Conservation (phyloP, 192 early-diverging fungal genomes). For the Chytriomyces confervae region DNA sequence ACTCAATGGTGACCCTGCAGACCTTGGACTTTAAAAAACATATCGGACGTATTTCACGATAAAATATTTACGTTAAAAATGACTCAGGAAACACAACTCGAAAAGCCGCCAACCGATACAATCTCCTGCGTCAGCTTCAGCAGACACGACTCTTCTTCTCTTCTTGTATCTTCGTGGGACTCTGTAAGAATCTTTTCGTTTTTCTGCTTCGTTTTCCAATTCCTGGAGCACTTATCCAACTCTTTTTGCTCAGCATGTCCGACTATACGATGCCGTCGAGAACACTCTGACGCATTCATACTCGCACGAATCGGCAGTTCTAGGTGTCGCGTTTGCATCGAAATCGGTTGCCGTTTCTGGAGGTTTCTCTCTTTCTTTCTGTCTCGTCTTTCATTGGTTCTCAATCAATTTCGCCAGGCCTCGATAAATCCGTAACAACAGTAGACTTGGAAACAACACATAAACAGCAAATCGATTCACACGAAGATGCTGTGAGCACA, state of each 20-base stretch:
- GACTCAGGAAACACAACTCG: slow-evolving; percentile 60
- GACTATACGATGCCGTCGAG: slow-evolving; percentile 78
- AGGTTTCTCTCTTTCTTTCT: slow-evolving; percentile 69
- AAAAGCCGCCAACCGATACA: slow-evolving; percentile 82
- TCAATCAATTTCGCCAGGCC: slow-evolving; percentile 1
- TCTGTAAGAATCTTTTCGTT: slow-evolving; percentile 56
- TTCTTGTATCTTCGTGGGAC: slow-evolving; percentile 93
- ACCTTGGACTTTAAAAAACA: no score
- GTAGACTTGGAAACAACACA: slow-evolving; percentile 64
- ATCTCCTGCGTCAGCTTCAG: slow-evolving; percentile 79
- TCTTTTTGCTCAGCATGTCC: slow-evolving; percentile 64
- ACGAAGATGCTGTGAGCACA: slow-evolving; percentile 46
- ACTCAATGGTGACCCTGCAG: no score
- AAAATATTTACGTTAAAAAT: slow-evolving; percentile 5
- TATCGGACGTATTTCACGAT: background rate
- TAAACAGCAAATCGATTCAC: slow-evolving; percentile 70
- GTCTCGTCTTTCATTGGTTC: slow-evolving; percentile 50
- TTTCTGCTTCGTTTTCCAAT: no score
- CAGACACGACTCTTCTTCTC: slow-evolving; percentile 64
- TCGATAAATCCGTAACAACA: slow-evolving; percentile 7
- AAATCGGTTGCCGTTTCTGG: slow-evolving; percentile 65
- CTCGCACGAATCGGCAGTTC: slow-evolving; percentile 72
- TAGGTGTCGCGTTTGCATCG: slow-evolving; percentile 78
- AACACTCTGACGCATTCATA: slow-evolving; percentile 66
- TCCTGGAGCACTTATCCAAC: background rate